Percentiles rank a stretch among this genome's conserved stretches.
Conservation (phyloP, 495 filamentous ascomycete species). For the Neurospora sp. region DNA sequence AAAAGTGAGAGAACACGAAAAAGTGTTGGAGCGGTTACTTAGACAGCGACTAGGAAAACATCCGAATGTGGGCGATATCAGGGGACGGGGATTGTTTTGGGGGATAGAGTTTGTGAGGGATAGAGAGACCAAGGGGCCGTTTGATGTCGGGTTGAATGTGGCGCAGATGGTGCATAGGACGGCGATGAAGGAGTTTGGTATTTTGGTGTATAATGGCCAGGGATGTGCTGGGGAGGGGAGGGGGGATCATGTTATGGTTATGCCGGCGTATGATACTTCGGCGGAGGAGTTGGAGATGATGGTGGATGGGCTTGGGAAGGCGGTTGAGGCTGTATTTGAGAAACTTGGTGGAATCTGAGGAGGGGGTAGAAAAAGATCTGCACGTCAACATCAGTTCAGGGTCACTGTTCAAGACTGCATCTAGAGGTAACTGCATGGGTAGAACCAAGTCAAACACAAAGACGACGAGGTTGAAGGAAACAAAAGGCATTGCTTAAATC, state of each 20-base stretch:
- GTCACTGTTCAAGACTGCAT: background rate
- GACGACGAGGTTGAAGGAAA: background rate
- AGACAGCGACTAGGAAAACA: constrained; percentile 30
- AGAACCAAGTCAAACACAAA: background rate
- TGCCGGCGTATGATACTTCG: constrained; percentile 26
- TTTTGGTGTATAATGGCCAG: constrained; percentile 57
- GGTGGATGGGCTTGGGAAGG: constrained; percentile 25
- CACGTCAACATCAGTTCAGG: background rate
- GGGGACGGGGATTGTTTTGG: constrained; percentile 55
- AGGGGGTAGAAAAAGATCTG: background rate
- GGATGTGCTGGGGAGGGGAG: constrained; percentile 53
- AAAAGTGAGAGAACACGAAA: constrained; percentile 41
- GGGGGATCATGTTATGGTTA: constrained; percentile 65
- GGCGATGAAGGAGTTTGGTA: constrained; percentile 38
- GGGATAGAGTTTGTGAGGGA: constrained; percentile 48
- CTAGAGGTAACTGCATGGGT: background rate
- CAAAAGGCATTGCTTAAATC: background rate
- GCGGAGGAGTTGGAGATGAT: constrained; percentile 45
- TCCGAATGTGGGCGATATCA: constrained; percentile 53
- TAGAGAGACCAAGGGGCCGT: constrained; percentile 35
- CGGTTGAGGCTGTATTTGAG: background rate
- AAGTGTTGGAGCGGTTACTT: constrained; percentile 34
- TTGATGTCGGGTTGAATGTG: constrained; percentile 28
- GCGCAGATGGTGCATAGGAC: constrained; percentile 40
- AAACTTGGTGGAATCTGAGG: background rate